Evolutionary conservation across 1,139 yeast species (phyloP), one percentile per base, ranked within the genome.

Genomic region (Suhomyces taliae): DNA sequence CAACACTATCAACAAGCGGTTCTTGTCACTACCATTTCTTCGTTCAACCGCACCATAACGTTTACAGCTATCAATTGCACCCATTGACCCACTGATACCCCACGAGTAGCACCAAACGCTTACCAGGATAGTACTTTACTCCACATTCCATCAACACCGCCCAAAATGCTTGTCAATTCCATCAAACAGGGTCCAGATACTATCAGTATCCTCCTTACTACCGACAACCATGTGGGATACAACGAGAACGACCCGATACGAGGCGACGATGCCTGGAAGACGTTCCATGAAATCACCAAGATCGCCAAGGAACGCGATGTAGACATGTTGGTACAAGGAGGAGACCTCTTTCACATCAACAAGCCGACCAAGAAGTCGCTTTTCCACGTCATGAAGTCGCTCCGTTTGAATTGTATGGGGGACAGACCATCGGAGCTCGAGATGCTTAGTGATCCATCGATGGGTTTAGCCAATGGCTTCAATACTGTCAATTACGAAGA

Each of bases 181-280:
- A 47, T 54, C 8, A 41, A 42, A 19, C 43, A 41, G 11, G 83
- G 83, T 1, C 76, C 76, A 15, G 78, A 86, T 62, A 89, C 96
- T 0, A 81, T 91, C 14, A 69, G 89, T 38, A 79, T 93, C 24
- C 79, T 93, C 35, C 68, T 93, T 19, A 90, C 99, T 2, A 90
- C 99, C 1, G 99, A 93, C 60, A 93, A 93, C 62, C 99, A 93
- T 73, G 96, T 93, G 31, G 99, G 99, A 1, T 91, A 85, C 62
- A 83, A 83, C 50, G 99, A 93, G 61, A 79, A 80, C 39, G 99
- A 93, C 62, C 93, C 96, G 0, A 83, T 93, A 9, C 76, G 96
- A 29, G 96, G 97, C 1, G 87, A 88, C 57, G 99, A 93, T 62
- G 82, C 96, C 1, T 87, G 96, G 85, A 76, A 68, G 45, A 88